Conservation (phyloP, 169 alveolate genomes). For the Eimeria brunetti region DNA sequence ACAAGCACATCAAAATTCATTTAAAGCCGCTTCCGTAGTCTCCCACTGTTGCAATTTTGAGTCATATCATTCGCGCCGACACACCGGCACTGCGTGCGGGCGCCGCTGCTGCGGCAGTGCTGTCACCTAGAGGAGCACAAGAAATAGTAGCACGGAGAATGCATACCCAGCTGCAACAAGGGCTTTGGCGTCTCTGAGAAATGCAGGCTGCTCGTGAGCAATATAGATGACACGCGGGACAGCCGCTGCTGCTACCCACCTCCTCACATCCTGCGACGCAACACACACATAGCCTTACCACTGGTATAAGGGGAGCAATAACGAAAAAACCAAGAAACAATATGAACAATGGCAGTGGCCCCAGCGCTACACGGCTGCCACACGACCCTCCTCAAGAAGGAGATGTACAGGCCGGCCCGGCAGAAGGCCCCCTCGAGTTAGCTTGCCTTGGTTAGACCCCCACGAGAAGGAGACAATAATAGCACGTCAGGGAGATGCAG, state of each 20-base stretch:
- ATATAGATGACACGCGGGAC: slow-evolving; percentile 6
- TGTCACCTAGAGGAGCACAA: neutral
- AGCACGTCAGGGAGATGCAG: slow-evolving; percentile 27
- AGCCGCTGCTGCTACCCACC: slow-evolving; percentile 32
- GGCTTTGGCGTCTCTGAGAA: slow-evolving; percentile 33
- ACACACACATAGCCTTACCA: neutral
- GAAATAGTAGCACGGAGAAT: neutral
- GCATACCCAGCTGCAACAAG: slow-evolving; percentile 33
- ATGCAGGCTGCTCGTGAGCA: slow-evolving; percentile 48
- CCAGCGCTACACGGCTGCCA: neutral
- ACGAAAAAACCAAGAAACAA: neutral
- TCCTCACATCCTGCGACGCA: slow-evolving; percentile 45
- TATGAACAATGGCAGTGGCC: neutral
- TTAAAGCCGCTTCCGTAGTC: neutral
- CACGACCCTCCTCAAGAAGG: neutral
- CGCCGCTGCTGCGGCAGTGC: neutral
- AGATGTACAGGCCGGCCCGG: neutral
- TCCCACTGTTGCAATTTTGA: neutral
- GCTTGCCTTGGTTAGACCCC: slow-evolving; percentile 58
- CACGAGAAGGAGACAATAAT: slow-evolving; percentile 42
- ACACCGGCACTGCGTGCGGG: neutral
- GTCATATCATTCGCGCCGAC: neutral
- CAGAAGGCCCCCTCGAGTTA: neutral
- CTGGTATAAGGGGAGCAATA: neutral
- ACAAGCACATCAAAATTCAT: neutral